These are phyloP conservation scores for Rubia yunnanensis DNA, from an alignment of 257 asterid species.

Conservation along the genomic window DNA sequence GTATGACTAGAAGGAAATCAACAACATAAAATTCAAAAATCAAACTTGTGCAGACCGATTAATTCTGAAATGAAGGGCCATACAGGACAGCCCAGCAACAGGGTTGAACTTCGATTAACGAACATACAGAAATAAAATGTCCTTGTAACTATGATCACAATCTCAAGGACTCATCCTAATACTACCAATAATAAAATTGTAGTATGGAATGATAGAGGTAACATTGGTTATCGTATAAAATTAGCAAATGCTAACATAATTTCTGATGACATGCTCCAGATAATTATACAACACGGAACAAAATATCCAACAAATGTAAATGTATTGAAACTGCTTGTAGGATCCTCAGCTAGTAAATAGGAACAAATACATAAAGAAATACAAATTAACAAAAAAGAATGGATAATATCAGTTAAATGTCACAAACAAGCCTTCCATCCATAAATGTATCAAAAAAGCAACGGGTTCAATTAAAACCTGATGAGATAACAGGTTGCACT, in stretches of 20 bases:
- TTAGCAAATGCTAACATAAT: neutral
- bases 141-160: neutral
- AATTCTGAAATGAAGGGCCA: neutral
- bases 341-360: neutral
- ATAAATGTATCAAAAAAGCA: neutral
- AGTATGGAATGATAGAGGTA: neutral
- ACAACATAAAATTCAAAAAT: neutral
- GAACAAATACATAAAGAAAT: neutral
- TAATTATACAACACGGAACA: neutral
- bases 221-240: neutral
- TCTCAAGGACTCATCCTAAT: neutral
- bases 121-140: neutral
- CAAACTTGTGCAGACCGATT: neutral
- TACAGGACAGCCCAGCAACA: neutral
- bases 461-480: slow-evolving; percentile 38
- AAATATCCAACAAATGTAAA: neutral
- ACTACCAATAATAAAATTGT: neutral
- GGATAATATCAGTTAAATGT: neutral
- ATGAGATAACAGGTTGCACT: slow-evolving; percentile 28
- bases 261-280: neutral
- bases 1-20: neutral
- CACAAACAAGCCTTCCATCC: neutral
- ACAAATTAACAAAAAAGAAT: neutral
- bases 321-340: neutral
- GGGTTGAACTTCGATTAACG: neutral